phyloP scores from a whole-genome alignment of 176 grass and related monocot genomes.

The Ensete ventricosum region DNA sequence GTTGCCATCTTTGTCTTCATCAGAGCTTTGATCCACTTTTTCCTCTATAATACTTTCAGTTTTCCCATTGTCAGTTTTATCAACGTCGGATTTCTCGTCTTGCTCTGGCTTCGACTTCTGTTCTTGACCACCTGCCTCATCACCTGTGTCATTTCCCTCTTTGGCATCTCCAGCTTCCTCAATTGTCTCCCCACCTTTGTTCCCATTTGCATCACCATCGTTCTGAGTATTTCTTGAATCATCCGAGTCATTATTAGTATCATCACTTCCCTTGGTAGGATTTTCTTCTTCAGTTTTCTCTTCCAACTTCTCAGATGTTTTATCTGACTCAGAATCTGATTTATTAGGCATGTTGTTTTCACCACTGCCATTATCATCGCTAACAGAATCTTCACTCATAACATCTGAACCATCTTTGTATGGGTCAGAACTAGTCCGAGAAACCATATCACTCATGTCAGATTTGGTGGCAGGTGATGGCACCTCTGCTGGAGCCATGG shows the following conservation, averaged over 20 bases:
- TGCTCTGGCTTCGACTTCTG: background rate
- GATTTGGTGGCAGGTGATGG: background rate
- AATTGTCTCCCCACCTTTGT: background rate
- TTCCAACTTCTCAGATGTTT: background rate
- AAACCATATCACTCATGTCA: background rate
- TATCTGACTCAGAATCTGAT: constrained; percentile 2
- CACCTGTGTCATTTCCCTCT: background rate
- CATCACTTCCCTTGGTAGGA: background rate
- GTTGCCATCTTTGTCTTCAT: background rate
- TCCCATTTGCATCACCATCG: background rate
- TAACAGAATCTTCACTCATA: constrained; percentile 9
- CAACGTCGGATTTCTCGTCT: background rate
- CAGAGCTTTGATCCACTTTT: constrained; percentile 2
- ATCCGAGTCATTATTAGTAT: background rate
- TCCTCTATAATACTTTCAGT: background rate
- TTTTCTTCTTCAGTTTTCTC: background rate
- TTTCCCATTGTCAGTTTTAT: background rate
- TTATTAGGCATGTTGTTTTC: background rate
- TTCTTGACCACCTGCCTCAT: background rate
- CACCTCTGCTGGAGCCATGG: background rate
- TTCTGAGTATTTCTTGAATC: background rate
- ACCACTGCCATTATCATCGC: background rate
- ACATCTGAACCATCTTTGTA: constrained; percentile 13
- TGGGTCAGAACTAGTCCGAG: background rate
- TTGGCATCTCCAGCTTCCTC: background rate